Conservation (phyloP, 1,139 yeast species). For the Eremothecium coryli region DNA sequence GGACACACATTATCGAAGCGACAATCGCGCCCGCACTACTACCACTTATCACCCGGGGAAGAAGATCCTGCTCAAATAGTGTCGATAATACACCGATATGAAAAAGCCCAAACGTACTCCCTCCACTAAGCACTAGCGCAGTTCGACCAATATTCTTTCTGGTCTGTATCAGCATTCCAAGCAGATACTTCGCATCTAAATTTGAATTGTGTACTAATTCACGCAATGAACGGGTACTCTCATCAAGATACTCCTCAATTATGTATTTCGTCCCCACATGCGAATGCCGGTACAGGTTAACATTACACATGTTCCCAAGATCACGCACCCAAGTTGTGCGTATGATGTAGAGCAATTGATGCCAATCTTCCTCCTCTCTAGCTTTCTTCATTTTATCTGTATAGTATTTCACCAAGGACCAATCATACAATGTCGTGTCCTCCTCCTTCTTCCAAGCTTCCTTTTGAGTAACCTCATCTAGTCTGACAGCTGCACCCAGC, state of each 20-base stretch:
- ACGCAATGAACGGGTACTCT: slow-evolving; percentile 58
- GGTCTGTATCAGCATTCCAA: slow-evolving; percentile 79
- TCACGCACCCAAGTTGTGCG: slow-evolving; percentile 82
- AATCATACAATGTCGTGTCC: slow-evolving; percentile 63
- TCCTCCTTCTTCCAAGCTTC: slow-evolving; percentile 62
- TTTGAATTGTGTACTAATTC: slow-evolving; percentile 36
- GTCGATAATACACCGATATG: slow-evolving; percentile 89
- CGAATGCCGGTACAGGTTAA: slow-evolving; percentile 64
- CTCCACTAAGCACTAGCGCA: slow-evolving; percentile 87
- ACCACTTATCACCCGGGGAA: slow-evolving; percentile 90
- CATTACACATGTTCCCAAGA: slow-evolving; percentile 81
- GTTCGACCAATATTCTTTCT: slow-evolving; percentile 89
- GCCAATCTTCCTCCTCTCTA: slow-evolving; percentile 47
- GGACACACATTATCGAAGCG: slow-evolving; percentile 79
- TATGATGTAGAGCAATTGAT: slow-evolving; percentile 57
- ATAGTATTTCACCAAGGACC: slow-evolving; percentile 45
- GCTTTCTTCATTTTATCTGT: slow-evolving; percentile 55
- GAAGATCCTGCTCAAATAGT: slow-evolving; percentile 57
- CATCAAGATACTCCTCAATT: slow-evolving; percentile 74
- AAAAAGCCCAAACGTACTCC: slow-evolving; percentile 86
- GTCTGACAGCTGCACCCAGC: slow-evolving; percentile 50
- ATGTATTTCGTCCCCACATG: slow-evolving; percentile 78
- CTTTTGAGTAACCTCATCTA: slow-evolving; percentile 53
- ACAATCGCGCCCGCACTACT: slow-evolving; percentile 95
- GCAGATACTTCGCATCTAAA: slow-evolving; percentile 56